phyloP scores from a whole-genome alignment of 2,329 filamentous ascomycete species.

The Phoma sp. region DNA sequence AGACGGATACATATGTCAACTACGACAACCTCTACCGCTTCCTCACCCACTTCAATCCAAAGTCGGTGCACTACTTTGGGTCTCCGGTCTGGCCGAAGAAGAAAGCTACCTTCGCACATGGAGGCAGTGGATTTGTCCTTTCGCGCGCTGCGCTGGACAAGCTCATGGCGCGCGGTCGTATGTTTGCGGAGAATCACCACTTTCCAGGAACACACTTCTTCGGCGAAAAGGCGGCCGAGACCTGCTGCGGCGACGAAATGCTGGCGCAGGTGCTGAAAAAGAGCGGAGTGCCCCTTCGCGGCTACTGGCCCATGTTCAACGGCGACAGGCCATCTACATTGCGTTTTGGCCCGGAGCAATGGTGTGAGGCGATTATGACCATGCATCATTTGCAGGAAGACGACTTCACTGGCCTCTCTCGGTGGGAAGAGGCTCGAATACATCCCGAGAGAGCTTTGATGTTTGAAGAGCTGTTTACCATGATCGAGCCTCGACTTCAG shows the following conservation, averaged over 20 bases:
- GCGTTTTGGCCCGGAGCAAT: conserved; percentile 48
- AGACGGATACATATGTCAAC: conserved; percentile 48
- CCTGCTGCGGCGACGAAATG: conserved; percentile 49
- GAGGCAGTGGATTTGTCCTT: conserved; percentile 52
- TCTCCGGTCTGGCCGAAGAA: conserved; percentile 46
- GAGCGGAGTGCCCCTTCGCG: conserved; percentile 43
- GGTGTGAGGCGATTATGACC: conserved; percentile 52
- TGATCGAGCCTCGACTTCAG: conserved; percentile 36
- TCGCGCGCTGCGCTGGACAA: conserved; percentile 58
- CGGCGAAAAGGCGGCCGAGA: conserved; percentile 41
- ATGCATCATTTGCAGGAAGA: conserved; percentile 43
- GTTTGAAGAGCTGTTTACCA: conserved; percentile 43
- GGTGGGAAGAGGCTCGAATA: conserved; percentile 35
- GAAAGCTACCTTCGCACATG: conserved; percentile 50
- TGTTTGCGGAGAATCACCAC: conserved; percentile 43
- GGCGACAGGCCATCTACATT: conserved; percentile 49
- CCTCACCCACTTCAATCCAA: conserved; percentile 45
- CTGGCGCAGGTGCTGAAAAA: conserved; percentile 47
- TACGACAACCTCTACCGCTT: conserved; percentile 51
- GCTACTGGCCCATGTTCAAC: conserved; percentile 55
- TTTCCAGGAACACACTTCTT: conserved; percentile 44
- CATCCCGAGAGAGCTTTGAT: conserved; percentile 36
- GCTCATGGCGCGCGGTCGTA: conserved; percentile 45
- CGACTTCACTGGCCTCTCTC: conserved; percentile 36
- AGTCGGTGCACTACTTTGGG: conserved; percentile 49